Conservation (phyloP, 2,329 filamentous ascomycete species). For the Hirsutella rhossiliensis region DNA sequence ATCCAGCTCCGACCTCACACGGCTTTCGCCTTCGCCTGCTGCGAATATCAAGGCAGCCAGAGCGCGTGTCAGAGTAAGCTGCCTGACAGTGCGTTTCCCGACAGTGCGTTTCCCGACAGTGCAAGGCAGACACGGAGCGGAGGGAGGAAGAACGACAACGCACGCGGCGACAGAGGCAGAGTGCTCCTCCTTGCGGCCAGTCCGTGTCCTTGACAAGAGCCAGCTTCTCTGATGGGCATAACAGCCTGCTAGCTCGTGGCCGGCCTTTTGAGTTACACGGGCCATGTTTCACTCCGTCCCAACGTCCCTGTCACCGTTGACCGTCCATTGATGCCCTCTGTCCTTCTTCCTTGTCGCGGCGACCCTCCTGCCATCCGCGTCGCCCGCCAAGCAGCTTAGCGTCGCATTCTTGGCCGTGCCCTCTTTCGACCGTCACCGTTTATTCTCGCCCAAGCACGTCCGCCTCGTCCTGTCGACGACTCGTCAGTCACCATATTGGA, state of each 20-base stretch:
- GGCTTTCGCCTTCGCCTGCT: too few species aligned
- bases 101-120: too few species aligned
- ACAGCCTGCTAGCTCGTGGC: conserved; percentile 5
- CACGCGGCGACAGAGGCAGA: too few species aligned
- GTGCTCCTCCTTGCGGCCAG: too few species aligned
- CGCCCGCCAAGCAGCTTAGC: neutral
- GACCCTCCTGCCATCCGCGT: neutral
- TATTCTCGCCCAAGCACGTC: too few species aligned
- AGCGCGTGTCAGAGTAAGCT: too few species aligned
- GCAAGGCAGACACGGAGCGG: too few species aligned
- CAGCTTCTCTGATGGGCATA: conserved; percentile 1
- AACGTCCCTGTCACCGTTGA: conserved; percentile 7
- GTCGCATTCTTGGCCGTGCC: neutral
- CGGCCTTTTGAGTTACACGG: conserved; percentile 11
- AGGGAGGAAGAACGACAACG: too few species aligned
- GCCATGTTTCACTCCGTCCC: conserved; percentile 12
- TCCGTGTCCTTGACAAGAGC: neutral
- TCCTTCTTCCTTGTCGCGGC: neutral
- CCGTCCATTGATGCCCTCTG: conserved; percentile 5
- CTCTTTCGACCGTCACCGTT: neutral
- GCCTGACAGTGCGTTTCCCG: too few species aligned
- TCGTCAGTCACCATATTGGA: neutral
- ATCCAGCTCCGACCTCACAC: too few species aligned
- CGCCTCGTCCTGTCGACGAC: neutral
- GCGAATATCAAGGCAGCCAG: too few species aligned